phyloP scores from a whole-genome alignment of 2,329 filamentous ascomycete genomes.

The Eurotiales sp. region DNA sequence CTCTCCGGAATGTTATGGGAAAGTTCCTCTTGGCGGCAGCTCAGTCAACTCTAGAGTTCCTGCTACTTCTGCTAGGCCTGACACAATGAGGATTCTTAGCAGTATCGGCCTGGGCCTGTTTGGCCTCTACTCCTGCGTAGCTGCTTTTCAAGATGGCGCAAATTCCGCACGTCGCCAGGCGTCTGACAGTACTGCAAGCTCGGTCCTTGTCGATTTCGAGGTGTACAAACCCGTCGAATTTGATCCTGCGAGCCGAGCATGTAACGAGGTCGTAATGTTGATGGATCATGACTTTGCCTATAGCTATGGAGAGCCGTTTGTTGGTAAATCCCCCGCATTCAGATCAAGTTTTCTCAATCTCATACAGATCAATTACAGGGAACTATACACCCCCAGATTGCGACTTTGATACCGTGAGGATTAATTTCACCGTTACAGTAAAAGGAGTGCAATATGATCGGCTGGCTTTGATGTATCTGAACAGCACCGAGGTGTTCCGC shows the following conservation, averaged over 20 bases:
- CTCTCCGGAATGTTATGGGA: background rate
- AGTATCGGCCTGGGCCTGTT: slow-evolving; percentile 5
- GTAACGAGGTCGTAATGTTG: slow-evolving; percentile 47
- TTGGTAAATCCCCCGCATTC: slow-evolving; percentile 51
- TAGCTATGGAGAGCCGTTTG: slow-evolving; percentile 70
- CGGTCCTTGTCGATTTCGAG: slow-evolving; percentile 54
- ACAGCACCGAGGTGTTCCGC: slow-evolving; percentile 75
- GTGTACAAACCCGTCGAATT: slow-evolving; percentile 61
- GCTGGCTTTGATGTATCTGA: slow-evolving; percentile 70
- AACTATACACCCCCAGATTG: slow-evolving; percentile 64
- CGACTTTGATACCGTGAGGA: slow-evolving; percentile 67
- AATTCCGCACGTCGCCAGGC: background rate
- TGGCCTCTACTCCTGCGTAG: slow-evolving; percentile 11
- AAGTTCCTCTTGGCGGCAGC: background rate
- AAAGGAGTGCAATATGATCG: slow-evolving; percentile 72
- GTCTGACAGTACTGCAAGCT: slow-evolving; percentile 7
- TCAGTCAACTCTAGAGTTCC: background rate
- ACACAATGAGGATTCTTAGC: slow-evolving; percentile 7
- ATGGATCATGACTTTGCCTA: slow-evolving; percentile 68
- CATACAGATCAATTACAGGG: slow-evolving; percentile 39
- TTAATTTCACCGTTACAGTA: slow-evolving; percentile 73
- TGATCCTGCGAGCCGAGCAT: slow-evolving; percentile 39
- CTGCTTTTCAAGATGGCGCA: background rate
- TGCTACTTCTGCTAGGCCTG: background rate
- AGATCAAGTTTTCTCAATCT: background rate